Evolutionary conservation across 495 filamentous ascomycete genomes (phyloP).

Genomic region (Hypoxylon perforatum): DNA sequence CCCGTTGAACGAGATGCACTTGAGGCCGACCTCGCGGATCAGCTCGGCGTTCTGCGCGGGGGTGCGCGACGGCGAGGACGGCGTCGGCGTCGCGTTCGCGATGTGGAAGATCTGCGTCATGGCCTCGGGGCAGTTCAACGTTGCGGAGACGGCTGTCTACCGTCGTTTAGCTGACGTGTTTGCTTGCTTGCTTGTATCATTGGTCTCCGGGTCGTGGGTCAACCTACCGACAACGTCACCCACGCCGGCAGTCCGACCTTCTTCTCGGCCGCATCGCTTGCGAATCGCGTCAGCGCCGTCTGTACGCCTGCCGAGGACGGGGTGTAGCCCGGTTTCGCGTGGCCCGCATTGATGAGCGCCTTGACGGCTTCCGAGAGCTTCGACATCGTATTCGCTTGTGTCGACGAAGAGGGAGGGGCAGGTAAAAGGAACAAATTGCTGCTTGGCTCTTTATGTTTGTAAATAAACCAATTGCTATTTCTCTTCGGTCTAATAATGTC

Average conservation of each 20-base stretch:
- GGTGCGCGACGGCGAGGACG: constrained; percentile 49
- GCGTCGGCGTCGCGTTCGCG: constrained; percentile 31
- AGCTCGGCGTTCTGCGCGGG: constrained; percentile 72
- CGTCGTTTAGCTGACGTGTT: constrained; percentile 15
- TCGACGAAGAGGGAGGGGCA: background rate
- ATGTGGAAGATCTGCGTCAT: constrained; percentile 54
- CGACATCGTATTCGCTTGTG: constrained; percentile 61
- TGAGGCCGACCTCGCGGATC: constrained; percentile 82
- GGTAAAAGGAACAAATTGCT: background rate
- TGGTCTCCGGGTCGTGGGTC: too few species aligned
- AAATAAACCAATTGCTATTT: background rate
- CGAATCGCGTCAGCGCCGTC: constrained; percentile 63
- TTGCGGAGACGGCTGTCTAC: constrained; percentile 78
- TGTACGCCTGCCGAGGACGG: constrained; percentile 65
- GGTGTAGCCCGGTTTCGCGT: constrained; percentile 72
- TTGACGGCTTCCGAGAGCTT: constrained; percentile 75
- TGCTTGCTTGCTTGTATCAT: background rate
- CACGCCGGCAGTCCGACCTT: constrained; percentile 54
- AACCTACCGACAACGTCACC: constrained; percentile 47
- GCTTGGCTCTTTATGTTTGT: background rate
- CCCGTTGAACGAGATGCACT: constrained; percentile 87
- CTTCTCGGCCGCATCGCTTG: constrained; percentile 58
- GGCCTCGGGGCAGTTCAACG: constrained; percentile 77
- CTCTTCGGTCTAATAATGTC: constrained; percentile 11
- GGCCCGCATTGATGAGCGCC: constrained; percentile 74